Evolutionary conservation across 2,329 filamentous ascomycete species (phyloP).

Genomic region (Zymoseptoria passerinii): DNA sequence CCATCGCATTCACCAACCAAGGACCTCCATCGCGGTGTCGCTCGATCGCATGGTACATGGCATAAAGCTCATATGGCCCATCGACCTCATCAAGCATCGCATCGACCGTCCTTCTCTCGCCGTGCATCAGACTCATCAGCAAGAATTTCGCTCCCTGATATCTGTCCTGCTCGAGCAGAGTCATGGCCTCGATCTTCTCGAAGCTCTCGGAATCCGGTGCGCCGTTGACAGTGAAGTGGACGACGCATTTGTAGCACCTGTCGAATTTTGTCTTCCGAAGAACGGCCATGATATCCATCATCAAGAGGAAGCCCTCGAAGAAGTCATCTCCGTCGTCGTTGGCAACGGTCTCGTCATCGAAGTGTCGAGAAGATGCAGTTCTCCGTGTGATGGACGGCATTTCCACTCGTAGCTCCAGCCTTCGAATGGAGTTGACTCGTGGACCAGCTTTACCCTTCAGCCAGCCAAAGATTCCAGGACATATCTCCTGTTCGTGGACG

Average conservation of each 20-base stretch:
- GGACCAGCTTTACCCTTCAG: constrained; percentile 6
- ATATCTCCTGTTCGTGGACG: constrained; percentile 8
- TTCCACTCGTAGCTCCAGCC: constrained; percentile 8
- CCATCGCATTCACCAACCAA: not conserved
- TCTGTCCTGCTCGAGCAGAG: constrained; percentile 8
- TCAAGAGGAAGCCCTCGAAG: constrained; percentile 2
- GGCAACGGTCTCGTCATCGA: not conserved
- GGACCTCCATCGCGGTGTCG: not conserved
- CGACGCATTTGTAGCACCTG: constrained; percentile 3
- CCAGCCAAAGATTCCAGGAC: constrained; percentile 10
- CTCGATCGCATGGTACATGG: not conserved
- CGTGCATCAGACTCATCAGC: constrained; percentile 11
- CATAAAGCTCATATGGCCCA: constrained; percentile 2
- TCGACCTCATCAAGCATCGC: constrained; percentile 6
- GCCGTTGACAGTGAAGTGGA: constrained; percentile 11
- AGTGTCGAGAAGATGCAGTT: not conserved
- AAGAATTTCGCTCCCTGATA: constrained; percentile 13
- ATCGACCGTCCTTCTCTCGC: constrained; percentile 6
- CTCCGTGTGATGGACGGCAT: constrained; percentile 8
- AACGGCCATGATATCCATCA: constrained; percentile 8
- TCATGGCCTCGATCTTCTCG: constrained; percentile 11
- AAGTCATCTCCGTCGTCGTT: constrained; percentile 2
- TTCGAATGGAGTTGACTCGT: constrained; percentile 8
- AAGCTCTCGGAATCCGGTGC: constrained; percentile 10
- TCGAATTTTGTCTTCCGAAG: constrained; percentile 2